phyloP scores from a whole-genome alignment of 345 rosid genomes.

The Pistacia atlantica region DNA sequence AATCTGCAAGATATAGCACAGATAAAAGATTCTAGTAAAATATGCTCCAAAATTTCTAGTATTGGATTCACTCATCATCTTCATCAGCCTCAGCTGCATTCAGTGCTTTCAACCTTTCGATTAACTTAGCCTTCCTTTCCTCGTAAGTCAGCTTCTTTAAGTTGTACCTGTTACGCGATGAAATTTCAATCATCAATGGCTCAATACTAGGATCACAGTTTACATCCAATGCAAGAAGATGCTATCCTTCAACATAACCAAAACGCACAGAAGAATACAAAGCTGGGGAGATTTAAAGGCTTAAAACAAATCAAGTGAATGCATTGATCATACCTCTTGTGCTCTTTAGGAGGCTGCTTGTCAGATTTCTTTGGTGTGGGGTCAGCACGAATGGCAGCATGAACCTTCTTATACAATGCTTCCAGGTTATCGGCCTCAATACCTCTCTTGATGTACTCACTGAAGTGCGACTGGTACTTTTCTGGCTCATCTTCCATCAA shows the following conservation, averaged over 20 bases:
- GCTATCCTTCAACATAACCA: too few relatives aligned
- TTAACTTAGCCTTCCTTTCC: conserved; percentile 47
- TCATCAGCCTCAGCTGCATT: conserved; percentile 37
- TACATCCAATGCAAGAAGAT: too few relatives aligned
- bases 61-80: conserved; percentile 21
- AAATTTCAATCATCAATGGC: not conserved
- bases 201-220: too few relatives aligned
- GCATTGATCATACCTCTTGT: conserved; percentile 50
- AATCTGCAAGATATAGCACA: not conserved
- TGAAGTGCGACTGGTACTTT: conserved; percentile 69
- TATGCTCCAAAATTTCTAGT: conserved; percentile 10
- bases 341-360: conserved; percentile 54
- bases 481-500: conserved; percentile 72
- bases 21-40: not conserved
- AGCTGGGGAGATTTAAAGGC: too few relatives aligned
- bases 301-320: too few relatives aligned
- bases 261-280: too few relatives aligned
- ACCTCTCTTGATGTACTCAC: conserved; percentile 53
- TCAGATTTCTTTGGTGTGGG: conserved; percentile 51
- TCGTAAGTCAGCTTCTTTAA: conserved; percentile 55
- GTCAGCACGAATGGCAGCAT: conserved; percentile 71
- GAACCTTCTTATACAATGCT: conserved; percentile 70
- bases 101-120: conserved; percentile 49
- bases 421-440: conserved; percentile 59
- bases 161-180: conserved; percentile 37